Evolutionary conservation across 2,329 filamentous ascomycete species (phyloP).

Genomic region (Blastomyces gilchristii): DNA sequence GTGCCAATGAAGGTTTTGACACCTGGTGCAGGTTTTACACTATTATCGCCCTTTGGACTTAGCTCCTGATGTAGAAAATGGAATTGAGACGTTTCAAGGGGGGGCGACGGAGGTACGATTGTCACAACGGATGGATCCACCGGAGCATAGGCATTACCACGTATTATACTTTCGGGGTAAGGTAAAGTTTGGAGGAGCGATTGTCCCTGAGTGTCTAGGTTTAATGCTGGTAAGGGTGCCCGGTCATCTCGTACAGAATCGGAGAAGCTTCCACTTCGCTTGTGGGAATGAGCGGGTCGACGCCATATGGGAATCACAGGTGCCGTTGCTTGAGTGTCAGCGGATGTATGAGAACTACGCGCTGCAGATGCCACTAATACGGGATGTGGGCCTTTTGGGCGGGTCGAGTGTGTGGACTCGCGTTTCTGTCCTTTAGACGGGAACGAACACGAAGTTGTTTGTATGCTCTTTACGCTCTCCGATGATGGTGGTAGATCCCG

Average conservation of each 20-base stretch:
- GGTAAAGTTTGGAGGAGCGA: slow-evolving; percentile 51
- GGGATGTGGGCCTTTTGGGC: slow-evolving; percentile 32
- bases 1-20: slow-evolving; percentile 81
- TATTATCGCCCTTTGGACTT: slow-evolving; percentile 15
- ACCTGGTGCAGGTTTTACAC: slow-evolving; percentile 42
- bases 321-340: slow-evolving; percentile 21
- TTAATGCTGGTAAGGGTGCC: slow-evolving; percentile 41
- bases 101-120: slow-evolving; percentile 42
- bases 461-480: slow-evolving; percentile 43
- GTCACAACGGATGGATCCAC: slow-evolving; percentile 69
- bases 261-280: slow-evolving; percentile 76
- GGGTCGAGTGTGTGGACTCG: slow-evolving; percentile 20
- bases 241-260: slow-evolving; percentile 68
- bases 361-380: slow-evolving; percentile 29
- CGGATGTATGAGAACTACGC: slow-evolving; percentile 20
- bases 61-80: slow-evolving; percentile 13
- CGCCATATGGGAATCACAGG: slow-evolving; percentile 25
- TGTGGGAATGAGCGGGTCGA: slow-evolving; percentile 50
- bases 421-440: slow-evolving; percentile 39
- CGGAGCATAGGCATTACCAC: slow-evolving; percentile 75
- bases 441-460: slow-evolving; percentile 51
- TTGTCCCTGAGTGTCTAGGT: slow-evolving; percentile 32
- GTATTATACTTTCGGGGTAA: slow-evolving; percentile 72
- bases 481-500: slow-evolving; percentile 29
- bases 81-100: slow-evolving; percentile 26